Conservation (phyloP, 805 yeast species). For the Wickerhamiella kurtzmanii region DNA sequence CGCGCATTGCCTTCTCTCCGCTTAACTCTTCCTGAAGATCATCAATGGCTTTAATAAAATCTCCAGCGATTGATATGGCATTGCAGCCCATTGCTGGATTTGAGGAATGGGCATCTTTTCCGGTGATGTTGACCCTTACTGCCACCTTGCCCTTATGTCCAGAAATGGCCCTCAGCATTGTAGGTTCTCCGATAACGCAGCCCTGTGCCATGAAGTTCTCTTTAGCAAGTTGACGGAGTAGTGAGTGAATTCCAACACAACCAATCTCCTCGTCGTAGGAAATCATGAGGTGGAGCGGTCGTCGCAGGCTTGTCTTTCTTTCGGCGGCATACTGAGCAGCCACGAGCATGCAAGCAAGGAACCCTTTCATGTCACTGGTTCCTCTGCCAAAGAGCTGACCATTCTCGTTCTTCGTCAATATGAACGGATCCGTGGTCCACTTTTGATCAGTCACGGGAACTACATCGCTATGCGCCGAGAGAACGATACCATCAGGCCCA, state of each 20-base stretch:
- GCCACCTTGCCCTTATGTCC: conserved; percentile 17
- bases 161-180: conserved; percentile 8
- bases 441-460: conserved; percentile 16
- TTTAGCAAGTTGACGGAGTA: conserved; percentile 7
- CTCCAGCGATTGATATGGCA: conserved; percentile 12
- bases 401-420: conserved; percentile 1
- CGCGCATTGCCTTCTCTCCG: neutral
- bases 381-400: conserved; percentile 13
- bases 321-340: conserved; percentile 8
- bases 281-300: conserved; percentile 10
- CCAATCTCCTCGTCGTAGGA: conserved; percentile 17
- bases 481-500: conserved; percentile 7
- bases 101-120: conserved; percentile 14
- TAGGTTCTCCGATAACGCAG: conserved; percentile 15
- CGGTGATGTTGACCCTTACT: conserved; percentile 9
- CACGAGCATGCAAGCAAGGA: conserved; percentile 14
- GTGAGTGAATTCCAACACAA: conserved; percentile 15
- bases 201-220: conserved; percentile 8
- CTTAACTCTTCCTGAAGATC: conserved; percentile 5
- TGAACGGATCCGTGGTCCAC: conserved; percentile 16
- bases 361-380: conserved; percentile 16
- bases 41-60: conserved; percentile 10
- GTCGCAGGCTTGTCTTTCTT: conserved; percentile 2
- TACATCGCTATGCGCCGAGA: conserved; percentile 15
- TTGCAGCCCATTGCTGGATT: conserved; percentile 13